A percentile compares a stretch with the other conserved stretches of the same genome.
These are phyloP conservation scores for Pythium insidiosum DNA, from an alignment of 352 stramenopile genomes.

Conservation along the genomic window DNA sequence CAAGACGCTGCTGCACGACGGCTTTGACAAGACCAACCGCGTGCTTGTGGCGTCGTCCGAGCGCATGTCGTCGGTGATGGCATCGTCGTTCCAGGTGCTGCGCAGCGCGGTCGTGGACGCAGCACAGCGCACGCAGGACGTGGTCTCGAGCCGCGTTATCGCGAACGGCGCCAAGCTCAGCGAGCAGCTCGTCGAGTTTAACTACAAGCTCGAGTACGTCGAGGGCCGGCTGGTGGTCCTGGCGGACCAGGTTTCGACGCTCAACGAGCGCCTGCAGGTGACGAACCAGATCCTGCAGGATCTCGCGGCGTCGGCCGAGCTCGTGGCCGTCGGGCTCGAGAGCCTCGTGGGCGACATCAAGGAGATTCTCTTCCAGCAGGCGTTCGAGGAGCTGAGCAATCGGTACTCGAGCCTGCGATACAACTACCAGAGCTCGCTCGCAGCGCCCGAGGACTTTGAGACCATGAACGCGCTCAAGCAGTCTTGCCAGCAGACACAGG, in stretches of 20 bases:
- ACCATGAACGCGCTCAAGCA: conserved; percentile 6
- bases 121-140: conserved; percentile 3
- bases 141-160: not conserved
- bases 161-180: conserved; percentile 1
- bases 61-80: not conserved
- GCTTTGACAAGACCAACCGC: conserved; percentile 2
- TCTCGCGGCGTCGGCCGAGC: conserved; percentile 1
- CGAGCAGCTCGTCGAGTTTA: conserved; percentile 3
- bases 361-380: conserved; percentile 4
- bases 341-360: conserved; percentile 5
- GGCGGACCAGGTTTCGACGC: not conserved
- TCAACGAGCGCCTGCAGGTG: conserved; percentile 1
- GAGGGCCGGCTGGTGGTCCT: not conserved
- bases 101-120: not conserved
- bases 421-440: not conserved
- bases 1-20: not conserved
- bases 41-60: not conserved
- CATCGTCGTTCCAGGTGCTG: conserved; percentile 1
- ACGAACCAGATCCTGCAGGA: conserved; percentile 3
- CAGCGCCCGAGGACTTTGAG: not conserved
- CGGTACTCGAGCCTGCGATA: conserved; percentile 5
- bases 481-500: conserved; percentile 1
- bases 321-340: conserved; percentile 1
- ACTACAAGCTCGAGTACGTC: conserved; percentile 5
- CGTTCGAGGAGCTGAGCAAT: conserved; percentile 1